Evolutionary conservation across 257 asterid species (phyloP).

Genomic region (Solanum bulbocastanum): DNA sequence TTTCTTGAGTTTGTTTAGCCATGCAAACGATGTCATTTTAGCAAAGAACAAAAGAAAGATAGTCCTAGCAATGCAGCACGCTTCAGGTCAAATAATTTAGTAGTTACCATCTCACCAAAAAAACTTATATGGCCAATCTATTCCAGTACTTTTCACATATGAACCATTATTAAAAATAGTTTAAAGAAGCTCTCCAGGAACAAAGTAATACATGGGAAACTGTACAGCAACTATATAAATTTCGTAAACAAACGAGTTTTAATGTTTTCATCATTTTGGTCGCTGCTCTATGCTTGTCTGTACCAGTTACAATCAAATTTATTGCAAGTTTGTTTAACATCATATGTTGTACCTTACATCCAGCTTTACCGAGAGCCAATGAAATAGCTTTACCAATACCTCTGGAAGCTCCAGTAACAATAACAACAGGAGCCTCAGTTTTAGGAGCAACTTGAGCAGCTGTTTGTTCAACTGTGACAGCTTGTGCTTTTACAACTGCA

Average conservation of each 20-base stretch:
- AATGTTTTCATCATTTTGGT: not conserved
- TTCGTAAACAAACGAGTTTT: not conserved
- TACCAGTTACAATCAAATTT: not conserved
- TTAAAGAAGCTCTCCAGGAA: not conserved
- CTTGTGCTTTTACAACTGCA: conserved; percentile 70
- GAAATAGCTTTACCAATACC: conserved; percentile 96
- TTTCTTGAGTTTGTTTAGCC: not conserved
- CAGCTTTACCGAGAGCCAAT: conserved; percentile 84
- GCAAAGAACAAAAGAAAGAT: not conserved
- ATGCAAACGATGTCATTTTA: not conserved
- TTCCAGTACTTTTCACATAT: not conserved
- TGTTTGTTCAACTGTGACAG: conserved; percentile 46
- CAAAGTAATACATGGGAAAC: not conserved
- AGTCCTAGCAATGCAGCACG: not conserved
- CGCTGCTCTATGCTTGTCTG: not conserved
- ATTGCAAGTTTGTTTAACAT: not conserved
- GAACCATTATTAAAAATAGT: not conserved
- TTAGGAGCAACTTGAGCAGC: conserved; percentile 33
- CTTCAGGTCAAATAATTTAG: not conserved
- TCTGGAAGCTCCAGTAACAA: conserved; percentile 93
- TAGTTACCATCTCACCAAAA: not conserved
- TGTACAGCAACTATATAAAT: not conserved
- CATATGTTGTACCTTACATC: conserved; percentile 62
- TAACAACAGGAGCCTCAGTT: conserved; percentile 72
- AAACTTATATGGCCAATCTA: not conserved